phyloP scores from a whole-genome alignment of 768 basidiomycete genomes.

The Xanthoconium stramineum region DNA sequence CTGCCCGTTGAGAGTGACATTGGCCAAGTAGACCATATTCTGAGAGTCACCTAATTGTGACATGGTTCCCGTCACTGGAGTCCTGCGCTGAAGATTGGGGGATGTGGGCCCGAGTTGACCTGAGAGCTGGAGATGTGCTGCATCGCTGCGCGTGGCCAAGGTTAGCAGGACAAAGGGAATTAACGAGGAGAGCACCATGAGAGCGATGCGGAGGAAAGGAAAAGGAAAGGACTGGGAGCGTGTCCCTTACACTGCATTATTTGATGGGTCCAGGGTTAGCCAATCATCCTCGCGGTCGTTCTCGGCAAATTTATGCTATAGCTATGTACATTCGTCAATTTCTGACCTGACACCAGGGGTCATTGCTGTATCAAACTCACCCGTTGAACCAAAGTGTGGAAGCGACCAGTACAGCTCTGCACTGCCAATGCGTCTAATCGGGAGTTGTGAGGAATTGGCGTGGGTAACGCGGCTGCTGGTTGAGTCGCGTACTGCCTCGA shows the following conservation, averaged over 20 bases:
- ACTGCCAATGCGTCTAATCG: no score
- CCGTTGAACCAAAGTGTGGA: not conserved
- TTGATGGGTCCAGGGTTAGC: not conserved
- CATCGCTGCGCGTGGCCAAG: slow-evolving; percentile 2
- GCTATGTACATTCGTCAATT: no score
- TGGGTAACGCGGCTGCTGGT: no score
- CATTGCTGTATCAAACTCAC: no score
- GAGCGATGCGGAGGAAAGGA: not conserved
- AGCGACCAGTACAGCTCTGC: no score
- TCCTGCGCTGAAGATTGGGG: slow-evolving; percentile 21
- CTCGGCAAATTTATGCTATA: no score
- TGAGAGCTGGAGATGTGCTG: slow-evolving; percentile 13
- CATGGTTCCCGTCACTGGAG: slow-evolving; percentile 26
- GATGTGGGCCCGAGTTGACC: slow-evolving; percentile 11
- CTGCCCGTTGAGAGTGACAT: slow-evolving; percentile 38
- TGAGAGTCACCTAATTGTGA: slow-evolving; percentile 26
- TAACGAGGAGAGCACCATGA: slow-evolving; percentile 11
- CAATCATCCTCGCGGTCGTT: not conserved
- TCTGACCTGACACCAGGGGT: no score
- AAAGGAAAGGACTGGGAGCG: not conserved
- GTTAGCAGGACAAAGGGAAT: slow-evolving; percentile 11
- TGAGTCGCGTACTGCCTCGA: no score
- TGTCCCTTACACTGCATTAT: not conserved
- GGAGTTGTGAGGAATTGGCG: no score
- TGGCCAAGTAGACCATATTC: slow-evolving; percentile 36